Conservation (phyloP, 2,329 filamentous ascomycete species). For the Ascochyta rabiei region DNA sequence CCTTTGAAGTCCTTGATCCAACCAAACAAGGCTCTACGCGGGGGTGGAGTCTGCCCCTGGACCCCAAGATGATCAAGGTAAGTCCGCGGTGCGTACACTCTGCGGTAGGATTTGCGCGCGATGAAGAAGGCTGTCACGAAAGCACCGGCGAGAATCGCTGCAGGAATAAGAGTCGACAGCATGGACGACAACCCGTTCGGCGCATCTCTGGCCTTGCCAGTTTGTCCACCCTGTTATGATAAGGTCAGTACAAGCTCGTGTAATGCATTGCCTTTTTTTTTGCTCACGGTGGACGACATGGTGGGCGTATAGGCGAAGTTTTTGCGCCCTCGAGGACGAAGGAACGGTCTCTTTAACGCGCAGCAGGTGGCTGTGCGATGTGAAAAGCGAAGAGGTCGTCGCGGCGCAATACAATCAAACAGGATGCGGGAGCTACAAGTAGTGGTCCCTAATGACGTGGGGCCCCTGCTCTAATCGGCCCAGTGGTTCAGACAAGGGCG, state of each 20-base stretch:
- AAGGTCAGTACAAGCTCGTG: not conserved
- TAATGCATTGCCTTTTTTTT: not conserved
- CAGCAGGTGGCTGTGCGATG: conserved; percentile 8
- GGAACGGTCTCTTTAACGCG: conserved; percentile 5
- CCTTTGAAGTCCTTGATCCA: conserved; percentile 58
- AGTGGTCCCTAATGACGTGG: conserved; percentile 26
- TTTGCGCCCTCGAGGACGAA: conserved; percentile 13
- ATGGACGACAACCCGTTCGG: conserved; percentile 57
- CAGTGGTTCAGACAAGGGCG: conserved; percentile 15
- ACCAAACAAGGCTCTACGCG: conserved; percentile 54
- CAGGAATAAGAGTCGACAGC: conserved; percentile 43
- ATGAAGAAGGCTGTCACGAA: conserved; percentile 50
- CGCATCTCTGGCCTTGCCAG: conserved; percentile 26
- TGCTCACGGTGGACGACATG: conserved; percentile 34
- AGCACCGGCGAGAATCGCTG: conserved; percentile 34
- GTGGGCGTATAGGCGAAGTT: conserved; percentile 18
- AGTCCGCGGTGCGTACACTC: conserved; percentile 55
- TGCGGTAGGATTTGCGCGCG: conserved; percentile 50
- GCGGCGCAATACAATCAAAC: conserved; percentile 25
- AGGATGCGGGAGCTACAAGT: conserved; percentile 27
- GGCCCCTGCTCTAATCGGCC: conserved; percentile 23
- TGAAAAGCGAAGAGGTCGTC: conserved; percentile 16
- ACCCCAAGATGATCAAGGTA: conserved; percentile 52
- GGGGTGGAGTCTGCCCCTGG: conserved; percentile 55
- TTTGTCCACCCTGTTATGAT: conserved; percentile 28